These are phyloP conservation scores for Henningerozyma blattae DNA, from an alignment of 805 yeast species.

Conservation along the genomic window DNA sequence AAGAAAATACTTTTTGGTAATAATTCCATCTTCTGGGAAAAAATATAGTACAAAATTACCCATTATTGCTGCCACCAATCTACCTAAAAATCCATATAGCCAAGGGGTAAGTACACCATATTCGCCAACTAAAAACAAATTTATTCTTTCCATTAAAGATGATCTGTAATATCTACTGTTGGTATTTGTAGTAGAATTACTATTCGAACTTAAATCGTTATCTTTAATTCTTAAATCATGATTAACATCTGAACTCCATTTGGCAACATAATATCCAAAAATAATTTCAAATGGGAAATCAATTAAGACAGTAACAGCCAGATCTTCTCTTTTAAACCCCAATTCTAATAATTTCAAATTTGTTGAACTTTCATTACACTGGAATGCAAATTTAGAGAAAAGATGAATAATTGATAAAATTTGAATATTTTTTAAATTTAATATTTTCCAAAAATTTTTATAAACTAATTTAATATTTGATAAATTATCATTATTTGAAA, in stretches of 20 bases:
- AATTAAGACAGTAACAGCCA: constrained; percentile 82
- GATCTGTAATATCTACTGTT: background rate
- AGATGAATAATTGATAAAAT: constrained; percentile 63
- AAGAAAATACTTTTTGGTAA: constrained; percentile 41
- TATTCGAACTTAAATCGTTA: background rate
- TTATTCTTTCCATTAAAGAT: constrained; percentile 1
- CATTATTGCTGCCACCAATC: constrained; percentile 59
- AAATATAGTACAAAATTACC: constrained; percentile 62
- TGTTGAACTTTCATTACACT: constrained; percentile 92
- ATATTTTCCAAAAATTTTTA: constrained; percentile 52
- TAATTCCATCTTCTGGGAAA: constrained; percentile 52
- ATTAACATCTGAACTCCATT: constrained; percentile 67
- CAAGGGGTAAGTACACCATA: constrained; percentile 71
- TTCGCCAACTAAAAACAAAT: constrained; percentile 17
- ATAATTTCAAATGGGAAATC: constrained; percentile 94
- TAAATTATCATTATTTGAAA: constrained; percentile 6
- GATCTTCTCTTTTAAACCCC: constrained; percentile 86
- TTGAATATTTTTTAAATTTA: constrained; percentile 59
- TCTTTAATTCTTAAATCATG: constrained; percentile 1
- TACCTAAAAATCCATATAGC: constrained; percentile 77
- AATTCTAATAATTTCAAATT: constrained; percentile 81
- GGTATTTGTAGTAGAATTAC: background rate
- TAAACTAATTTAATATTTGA: constrained; percentile 36
- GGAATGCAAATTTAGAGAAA: constrained; percentile 82
- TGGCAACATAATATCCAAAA: constrained; percentile 91